Percentiles rank a stretch among this genome's conserved stretches.
These are phyloP conservation scores for Xylaria acuta DNA, from an alignment of 495 filamentous ascomycete species.

Conservation along the genomic window DNA sequence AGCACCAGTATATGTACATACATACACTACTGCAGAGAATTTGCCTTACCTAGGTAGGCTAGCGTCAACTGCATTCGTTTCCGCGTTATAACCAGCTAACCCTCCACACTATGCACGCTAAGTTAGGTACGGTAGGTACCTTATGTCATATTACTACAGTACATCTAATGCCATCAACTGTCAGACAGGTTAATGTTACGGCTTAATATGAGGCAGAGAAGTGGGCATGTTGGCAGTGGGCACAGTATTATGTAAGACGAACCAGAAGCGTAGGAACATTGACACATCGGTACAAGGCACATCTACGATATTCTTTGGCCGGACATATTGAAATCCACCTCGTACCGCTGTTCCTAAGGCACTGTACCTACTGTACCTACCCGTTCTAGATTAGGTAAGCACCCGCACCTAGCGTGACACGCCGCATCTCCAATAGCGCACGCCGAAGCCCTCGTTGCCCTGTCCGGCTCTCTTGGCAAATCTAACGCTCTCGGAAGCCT, in stretches of 20 bases:
- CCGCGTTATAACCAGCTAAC: background rate
- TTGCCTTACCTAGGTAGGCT: background rate
- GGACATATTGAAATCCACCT: background rate
- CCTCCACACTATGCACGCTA: background rate
- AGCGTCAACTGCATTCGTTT: background rate
- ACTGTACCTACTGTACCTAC: background rate
- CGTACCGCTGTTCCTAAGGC: background rate
- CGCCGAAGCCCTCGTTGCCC: background rate
- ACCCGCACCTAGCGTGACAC: constrained; percentile 11
- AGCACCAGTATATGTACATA: background rate
- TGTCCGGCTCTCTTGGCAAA: constrained; percentile 23
- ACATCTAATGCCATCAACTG: background rate
- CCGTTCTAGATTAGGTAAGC: constrained; percentile 13
- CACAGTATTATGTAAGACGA: background rate
- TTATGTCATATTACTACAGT: constrained; percentile 3
- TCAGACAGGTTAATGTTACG: background rate
- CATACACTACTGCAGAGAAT: background rate
- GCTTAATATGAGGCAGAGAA: background rate
- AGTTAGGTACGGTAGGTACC: background rate
- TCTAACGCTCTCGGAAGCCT: constrained; percentile 33
- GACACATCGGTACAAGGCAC: no score
- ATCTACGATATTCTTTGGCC: background rate
- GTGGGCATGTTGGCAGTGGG: background rate
- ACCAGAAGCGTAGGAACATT: background rate
- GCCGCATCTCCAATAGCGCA: background rate